Evolutionary conservation across 75 land plant genomes (phyloP).

Genomic region (Chamaecyparis obtusa): DNA sequence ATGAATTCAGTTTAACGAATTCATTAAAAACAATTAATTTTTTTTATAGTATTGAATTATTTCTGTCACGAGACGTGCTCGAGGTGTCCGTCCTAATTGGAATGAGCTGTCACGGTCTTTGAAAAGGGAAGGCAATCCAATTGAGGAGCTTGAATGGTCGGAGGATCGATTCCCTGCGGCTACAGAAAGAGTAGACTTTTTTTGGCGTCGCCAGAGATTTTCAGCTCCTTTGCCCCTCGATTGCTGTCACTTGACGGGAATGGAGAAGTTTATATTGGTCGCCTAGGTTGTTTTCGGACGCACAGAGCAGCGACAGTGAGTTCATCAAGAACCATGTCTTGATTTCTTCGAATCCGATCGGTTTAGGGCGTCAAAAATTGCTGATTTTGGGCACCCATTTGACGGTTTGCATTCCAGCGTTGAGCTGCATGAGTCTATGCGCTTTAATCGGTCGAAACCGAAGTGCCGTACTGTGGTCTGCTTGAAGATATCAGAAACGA

Average conservation of each 20-base stretch:
- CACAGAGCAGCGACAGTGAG: neutral
- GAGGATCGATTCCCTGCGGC: neutral
- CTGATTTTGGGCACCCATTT: neutral
- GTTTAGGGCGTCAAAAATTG: neutral
- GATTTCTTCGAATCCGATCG: neutral
- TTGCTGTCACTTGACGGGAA: neutral
- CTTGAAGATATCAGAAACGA: neutral
- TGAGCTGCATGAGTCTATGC: neutral
- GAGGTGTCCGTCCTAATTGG: neutral
- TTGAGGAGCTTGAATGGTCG: neutral
- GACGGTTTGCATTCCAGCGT: neutral
- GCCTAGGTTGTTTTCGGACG: neutral
- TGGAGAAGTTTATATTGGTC: neutral
- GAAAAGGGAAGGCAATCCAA: neutral
- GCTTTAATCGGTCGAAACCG: neutral
- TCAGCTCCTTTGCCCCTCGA: neutral
- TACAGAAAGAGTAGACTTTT: neutral
- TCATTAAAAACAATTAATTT: neutral
- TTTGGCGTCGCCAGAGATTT: neutral
- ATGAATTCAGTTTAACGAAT: neutral
- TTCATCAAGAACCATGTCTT: neutral
- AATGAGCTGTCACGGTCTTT: neutral
- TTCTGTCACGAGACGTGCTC: neutral
- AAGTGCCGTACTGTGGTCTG: neutral
- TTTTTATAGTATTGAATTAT: neutral